Evolutionary conservation across 2,329 filamentous ascomycete genomes (phyloP), one percentile per base, ranked within the genome.

Genomic region (Nannizzia gypsea): DNA sequence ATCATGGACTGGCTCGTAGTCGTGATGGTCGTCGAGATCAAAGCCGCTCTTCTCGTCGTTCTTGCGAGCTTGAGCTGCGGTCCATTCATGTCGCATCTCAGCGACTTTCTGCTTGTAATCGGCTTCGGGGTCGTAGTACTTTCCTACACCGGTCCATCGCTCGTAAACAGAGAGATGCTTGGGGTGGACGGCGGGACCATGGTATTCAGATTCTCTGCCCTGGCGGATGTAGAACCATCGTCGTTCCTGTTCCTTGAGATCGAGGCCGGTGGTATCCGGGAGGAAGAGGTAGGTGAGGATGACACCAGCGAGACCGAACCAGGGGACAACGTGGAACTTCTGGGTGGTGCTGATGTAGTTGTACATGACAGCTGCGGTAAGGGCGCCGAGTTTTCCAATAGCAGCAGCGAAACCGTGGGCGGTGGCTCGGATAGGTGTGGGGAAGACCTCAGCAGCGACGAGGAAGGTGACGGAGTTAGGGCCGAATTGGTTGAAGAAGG

Each of bases 401-500:
- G 90, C 92, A 64, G 92, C 92, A n/a, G 89, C 90, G 76, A 96
- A 89, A 60, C 92, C 92, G 79, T 97, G 92, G 57, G 92, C 92
- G 17, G 89, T 90, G 66, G 92, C 92, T 68, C 92, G 90, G 66
- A 97, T 85, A 8, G 91, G 89, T 0, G 91, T 96, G 8, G 92
- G 92, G 81, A 89, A 97, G n/a, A 96, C 90, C 73, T 97, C 92
- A 48, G 90, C 92, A 48, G 92, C 92, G 38, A 95, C 89, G 66
- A 97, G 83, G 87, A 97, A 97, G 63, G 91, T 96, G 68, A 96
- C 90, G 54, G 85, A 87, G 81, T 97, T 97, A 74, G 92, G 92
- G 11, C 92, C 92, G 70, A 97, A 97, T 73, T 97, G 92, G 81
- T 96, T 96, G 85, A 97, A 97, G 80, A 97, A 97, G 24, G 89